Conservation (phyloP, 116 monocot species). For the Papilionanthe hybrid region DNA sequence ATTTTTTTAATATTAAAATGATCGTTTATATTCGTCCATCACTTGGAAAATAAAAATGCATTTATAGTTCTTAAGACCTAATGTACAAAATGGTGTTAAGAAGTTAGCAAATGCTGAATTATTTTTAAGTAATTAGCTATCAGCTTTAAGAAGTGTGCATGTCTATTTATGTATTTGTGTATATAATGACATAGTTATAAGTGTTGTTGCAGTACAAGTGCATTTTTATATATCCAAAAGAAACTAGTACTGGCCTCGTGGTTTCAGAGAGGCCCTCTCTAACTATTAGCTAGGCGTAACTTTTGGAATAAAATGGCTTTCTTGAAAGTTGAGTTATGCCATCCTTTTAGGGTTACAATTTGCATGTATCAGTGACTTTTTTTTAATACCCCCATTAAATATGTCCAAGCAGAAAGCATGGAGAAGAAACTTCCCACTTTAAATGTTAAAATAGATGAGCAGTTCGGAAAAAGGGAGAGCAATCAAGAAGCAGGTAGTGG, state of each 20-base stretch:
- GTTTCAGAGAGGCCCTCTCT: background rate
- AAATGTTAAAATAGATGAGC: background rate
- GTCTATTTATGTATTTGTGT: background rate
- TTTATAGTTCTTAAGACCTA: too few relatives aligned
- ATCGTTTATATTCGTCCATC: too few relatives aligned
- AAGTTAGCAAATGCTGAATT: background rate
- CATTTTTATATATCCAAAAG: background rate
- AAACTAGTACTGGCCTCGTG: background rate
- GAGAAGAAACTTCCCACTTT: background rate
- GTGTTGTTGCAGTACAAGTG: background rate
- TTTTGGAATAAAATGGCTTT: background rate
- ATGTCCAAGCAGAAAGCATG: background rate
- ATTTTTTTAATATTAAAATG: too few relatives aligned
- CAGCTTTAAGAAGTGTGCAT: background rate
- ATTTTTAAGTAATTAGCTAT: background rate
- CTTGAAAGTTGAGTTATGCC: background rate
- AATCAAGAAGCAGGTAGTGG: background rate
- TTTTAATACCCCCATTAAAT: background rate
- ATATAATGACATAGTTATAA: background rate
- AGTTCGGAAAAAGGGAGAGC: background rate
- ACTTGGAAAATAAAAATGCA: too few relatives aligned
- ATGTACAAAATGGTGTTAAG: too few relatives aligned
- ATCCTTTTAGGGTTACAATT: constrained; percentile 2
- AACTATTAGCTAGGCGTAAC: background rate
- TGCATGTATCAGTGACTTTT: background rate